Percentiles rank a stretch among this genome's conserved stretches.
Evolutionary conservation across 2,329 filamentous ascomycete species (phyloP).

Genomic region (Rhynchosporium agropyri): DNA sequence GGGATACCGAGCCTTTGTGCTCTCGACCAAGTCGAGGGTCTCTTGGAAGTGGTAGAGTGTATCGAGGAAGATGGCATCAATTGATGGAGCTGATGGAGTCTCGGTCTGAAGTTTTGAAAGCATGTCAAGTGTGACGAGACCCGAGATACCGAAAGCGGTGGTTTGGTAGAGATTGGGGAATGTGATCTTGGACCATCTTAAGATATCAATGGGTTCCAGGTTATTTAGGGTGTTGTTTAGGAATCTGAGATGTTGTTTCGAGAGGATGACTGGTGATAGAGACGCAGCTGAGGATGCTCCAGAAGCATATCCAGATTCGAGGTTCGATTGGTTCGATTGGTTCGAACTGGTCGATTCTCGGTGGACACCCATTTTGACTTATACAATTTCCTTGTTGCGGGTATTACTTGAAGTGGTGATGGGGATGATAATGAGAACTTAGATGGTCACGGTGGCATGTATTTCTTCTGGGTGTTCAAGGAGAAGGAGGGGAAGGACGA

Average conservation of each 20-base stretch:
- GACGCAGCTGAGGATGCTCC: slow-evolving; percentile 59
- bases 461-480: neutral
- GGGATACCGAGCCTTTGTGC: slow-evolving; percentile 75
- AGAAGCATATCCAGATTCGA: slow-evolving; percentile 84
- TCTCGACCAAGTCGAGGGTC: slow-evolving; percentile 73
- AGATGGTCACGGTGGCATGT: neutral
- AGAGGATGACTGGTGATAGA: slow-evolving; percentile 81
- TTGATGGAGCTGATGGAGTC: slow-evolving; percentile 59
- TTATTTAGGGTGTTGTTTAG: slow-evolving; percentile 87
- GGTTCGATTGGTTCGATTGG: slow-evolving; percentile 52
- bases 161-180: slow-evolving; percentile 89
- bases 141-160: slow-evolving; percentile 80
- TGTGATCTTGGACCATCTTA: slow-evolving; percentile 88
- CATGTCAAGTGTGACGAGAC: slow-evolving; percentile 83
- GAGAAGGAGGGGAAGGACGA: neutral
- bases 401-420: neutral
- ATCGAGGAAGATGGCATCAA: slow-evolving; percentile 79
- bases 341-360: slow-evolving; percentile 43
- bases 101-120: slow-evolving; percentile 71
- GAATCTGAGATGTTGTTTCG: slow-evolving; percentile 83
- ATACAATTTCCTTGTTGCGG: neutral
- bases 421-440: neutral
- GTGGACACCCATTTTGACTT: slow-evolving; percentile 36
- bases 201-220: slow-evolving; percentile 86
- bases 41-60: slow-evolving; percentile 82